phyloP scores from a whole-genome alignment of 108 stramenopile genomes.

The Conticribra guillardii region DNA sequence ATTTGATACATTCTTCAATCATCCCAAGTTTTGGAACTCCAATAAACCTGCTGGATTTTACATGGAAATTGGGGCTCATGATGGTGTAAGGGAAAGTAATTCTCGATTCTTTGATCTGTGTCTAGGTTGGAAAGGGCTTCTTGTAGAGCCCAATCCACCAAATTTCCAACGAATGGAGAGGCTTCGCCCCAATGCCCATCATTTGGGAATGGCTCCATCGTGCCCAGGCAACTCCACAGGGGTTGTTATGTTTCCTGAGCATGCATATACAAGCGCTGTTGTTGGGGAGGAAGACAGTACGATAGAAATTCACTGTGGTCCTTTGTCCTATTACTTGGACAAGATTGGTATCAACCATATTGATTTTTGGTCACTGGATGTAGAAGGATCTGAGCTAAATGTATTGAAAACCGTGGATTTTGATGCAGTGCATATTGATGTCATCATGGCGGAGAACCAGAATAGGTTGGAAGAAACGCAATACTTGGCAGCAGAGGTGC shows the following conservation, averaged over 20 bases:
- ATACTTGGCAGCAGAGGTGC: constrained; percentile 14
- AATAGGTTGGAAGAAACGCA: constrained; percentile 24
- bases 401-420: constrained; percentile 64
- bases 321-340: constrained; percentile 46
- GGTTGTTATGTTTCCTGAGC: constrained; percentile 34
- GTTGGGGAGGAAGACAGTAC: constrained; percentile 20
- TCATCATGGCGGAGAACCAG: constrained; percentile 54
- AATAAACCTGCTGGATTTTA: constrained; percentile 37
- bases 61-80: constrained; percentile 63
- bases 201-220: constrained; percentile 50
- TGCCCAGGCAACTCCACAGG: constrained; percentile 24
- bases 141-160: constrained; percentile 57
- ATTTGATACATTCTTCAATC: constrained; percentile 31
- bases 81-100: constrained; percentile 58
- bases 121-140: constrained; percentile 57
- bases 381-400: constrained; percentile 62
- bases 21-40: constrained; percentile 7
- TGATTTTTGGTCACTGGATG: constrained; percentile 66
- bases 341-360: constrained; percentile 30
- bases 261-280: constrained; percentile 49
- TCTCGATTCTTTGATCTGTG: constrained; percentile 58
- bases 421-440: constrained; percentile 42
- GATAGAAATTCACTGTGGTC: constrained; percentile 55
- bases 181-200: constrained; percentile 57
- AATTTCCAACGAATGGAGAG: constrained; percentile 36